Evolutionary conservation across 1,139 yeast species (phyloP).

Genomic region (Lodderomyces orthopsilosis): DNA sequence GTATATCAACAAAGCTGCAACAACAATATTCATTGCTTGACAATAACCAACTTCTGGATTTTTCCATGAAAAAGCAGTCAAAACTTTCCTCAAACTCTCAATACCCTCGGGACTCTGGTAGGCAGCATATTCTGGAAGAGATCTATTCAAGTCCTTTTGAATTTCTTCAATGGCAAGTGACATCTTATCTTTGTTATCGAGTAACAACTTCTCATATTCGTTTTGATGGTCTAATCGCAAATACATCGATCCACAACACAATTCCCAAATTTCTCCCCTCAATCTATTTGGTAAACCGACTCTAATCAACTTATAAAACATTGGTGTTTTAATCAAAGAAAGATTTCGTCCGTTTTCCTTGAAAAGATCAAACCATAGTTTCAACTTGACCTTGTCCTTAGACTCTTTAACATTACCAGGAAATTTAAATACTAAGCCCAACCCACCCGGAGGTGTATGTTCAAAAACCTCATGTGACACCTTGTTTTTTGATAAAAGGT

Average conservation of each 20-base stretch:
- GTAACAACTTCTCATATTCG: conserved; percentile 57
- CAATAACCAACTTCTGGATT: conserved; percentile 98
- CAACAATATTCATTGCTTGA: conserved; percentile 98
- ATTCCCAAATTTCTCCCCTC: conserved; percentile 96
- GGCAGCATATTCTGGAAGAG: conserved; percentile 94
- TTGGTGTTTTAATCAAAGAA: conserved; percentile 68
- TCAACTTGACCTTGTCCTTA: conserved; percentile 81
- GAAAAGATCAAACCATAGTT: conserved; percentile 91
- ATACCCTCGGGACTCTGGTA: conserved; percentile 88
- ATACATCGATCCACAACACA: conserved; percentile 84
- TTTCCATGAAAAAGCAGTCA: conserved; percentile 94
- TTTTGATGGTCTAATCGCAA: conserved; percentile 61
- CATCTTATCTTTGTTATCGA: conserved; percentile 56
- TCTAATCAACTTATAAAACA: conserved; percentile 76
- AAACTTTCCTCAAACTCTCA: conserved; percentile 74
- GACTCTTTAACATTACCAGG: conserved; percentile 84
- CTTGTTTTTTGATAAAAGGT: conserved; percentile 63
- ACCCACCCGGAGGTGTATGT: conserved; percentile 74
- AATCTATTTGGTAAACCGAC: conserved; percentile 91
- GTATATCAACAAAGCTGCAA: conserved; percentile 87
- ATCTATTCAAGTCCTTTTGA: conserved; percentile 91
- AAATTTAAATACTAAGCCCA: conserved; percentile 77
- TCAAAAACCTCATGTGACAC: conserved; percentile 43
- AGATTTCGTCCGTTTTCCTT: conserved; percentile 81
- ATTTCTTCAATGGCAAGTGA: conserved; percentile 94